Evolutionary conservation across 2,329 filamentous ascomycete genomes (phyloP).

Genomic region (Didymosphaeria variabile): DNA sequence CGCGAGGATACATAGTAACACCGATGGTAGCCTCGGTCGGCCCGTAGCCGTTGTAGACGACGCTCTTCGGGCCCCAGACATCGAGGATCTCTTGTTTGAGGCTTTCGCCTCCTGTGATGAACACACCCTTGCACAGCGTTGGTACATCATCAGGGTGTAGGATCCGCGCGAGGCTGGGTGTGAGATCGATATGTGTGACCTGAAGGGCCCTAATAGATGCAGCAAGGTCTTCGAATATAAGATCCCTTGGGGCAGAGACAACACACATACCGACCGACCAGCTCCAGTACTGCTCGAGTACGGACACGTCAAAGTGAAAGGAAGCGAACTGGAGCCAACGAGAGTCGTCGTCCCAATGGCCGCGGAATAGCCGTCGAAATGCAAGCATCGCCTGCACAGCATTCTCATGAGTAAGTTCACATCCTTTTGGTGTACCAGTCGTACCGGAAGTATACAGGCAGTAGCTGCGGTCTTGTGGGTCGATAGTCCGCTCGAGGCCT

Average conservation of each 20-base stretch:
- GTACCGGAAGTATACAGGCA: slow-evolving; percentile 90
- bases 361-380: slow-evolving; percentile 79
- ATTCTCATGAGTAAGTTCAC: slow-evolving; percentile 88
- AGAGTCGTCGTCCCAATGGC: slow-evolving; percentile 76
- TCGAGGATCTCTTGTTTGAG: slow-evolving; percentile 90
- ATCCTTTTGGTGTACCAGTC: slow-evolving; percentile 86
- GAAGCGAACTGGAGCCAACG: slow-evolving; percentile 93
- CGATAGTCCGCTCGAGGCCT: slow-evolving; percentile 31
- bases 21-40: slow-evolving; percentile 95
- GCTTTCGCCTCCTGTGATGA: slow-evolving; percentile 91
- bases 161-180: slow-evolving; percentile 83
- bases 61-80: slow-evolving; percentile 78
- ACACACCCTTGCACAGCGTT: slow-evolving; percentile 80
- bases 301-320: slow-evolving; percentile 93
- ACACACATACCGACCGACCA: slow-evolving; percentile 91
- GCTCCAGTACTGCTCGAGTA: slow-evolving; percentile 94
- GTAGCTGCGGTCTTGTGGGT: slow-evolving; percentile 72
- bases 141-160: slow-evolving; percentile 83
- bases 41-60: slow-evolving; percentile 91
- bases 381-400: slow-evolving; percentile 88
- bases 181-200: slow-evolving; percentile 92
- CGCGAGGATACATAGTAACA: slow-evolving; percentile 86
- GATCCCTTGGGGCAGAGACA: slow-evolving; percentile 80
- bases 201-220: slow-evolving; percentile 73
- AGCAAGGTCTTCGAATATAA: slow-evolving; percentile 85